Base-by-base conservation (phyloP, 2,329 filamentous ascomycete genomes). In the Fusarium succisae region DNA sequence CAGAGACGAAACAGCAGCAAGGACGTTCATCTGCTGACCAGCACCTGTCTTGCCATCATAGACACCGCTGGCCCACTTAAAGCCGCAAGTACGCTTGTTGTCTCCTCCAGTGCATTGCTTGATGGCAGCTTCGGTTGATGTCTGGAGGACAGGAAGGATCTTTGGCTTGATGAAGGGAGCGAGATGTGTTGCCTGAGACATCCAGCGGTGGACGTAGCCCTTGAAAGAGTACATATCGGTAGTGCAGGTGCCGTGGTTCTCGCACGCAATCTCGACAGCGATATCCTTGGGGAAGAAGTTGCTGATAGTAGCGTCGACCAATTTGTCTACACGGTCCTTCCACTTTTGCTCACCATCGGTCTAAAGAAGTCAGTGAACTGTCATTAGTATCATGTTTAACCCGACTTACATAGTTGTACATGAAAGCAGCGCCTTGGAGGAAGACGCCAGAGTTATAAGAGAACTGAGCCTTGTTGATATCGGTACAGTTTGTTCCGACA, bases 171-270 rank as follows among this genome's bases (percentile, higher is more conserved):
- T 88, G 53, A 85, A 87, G 2, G 90, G 89, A 3, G 89, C 88
- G 37, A 91, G 74, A 67, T 89, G 83, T 7, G 86, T 85, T 6
- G 86, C 84, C 48, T 85, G 82, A 13, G 87, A 86, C 74, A 91
- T 85, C 87, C 88, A 90, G 28, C 87, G 85, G 41, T 87, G 84
- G 28, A 92, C 81, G 56, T 90, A 87, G 20, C 89, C 90, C 76
- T 92, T 91, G 85, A 91, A 92, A 11, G 88, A 87, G 65, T 87
- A 82, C 82, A 92, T 90, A 73, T 93, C 92, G 48, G 86, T 86
- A 73, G 89, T 89, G 82, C 92, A 93, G 8, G 83, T 87, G 39
- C 76, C 77, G 11, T 83, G 82, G 47, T 77, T 76, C 73, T 92
- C 90, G 81, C 92, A 94, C 11, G 89, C 86, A 24, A 87, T 81